Percentiles rank a stretch among this genome's conserved stretches.
Conservation (phyloP, 2,329 filamentous ascomycete species). For the Biscogniauxia marginata region DNA sequence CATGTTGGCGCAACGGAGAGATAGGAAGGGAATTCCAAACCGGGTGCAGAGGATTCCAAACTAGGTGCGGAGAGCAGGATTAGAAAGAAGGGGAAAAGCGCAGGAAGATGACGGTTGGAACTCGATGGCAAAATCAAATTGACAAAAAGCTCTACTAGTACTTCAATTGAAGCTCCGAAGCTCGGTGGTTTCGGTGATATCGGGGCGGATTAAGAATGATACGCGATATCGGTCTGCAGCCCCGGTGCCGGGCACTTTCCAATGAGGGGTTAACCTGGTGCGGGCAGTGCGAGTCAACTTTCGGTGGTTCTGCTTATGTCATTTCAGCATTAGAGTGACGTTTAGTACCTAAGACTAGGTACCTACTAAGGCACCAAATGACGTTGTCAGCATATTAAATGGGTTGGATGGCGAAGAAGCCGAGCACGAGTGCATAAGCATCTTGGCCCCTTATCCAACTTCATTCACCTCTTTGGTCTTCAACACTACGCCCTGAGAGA, state of each 20-base stretch:
- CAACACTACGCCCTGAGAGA: too few species aligned
- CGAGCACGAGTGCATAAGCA: too few species aligned
- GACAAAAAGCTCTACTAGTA: constrained; percentile 8
- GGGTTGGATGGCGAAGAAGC: background rate
- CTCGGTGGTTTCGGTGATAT: constrained; percentile 20
- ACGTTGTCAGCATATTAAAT: background rate
- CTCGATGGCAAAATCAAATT: constrained; percentile 16
- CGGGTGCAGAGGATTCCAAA: background rate
- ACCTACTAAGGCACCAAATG: background rate
- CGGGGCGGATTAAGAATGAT: constrained; percentile 17
- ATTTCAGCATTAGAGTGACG: background rate
- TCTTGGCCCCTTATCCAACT: too few species aligned
- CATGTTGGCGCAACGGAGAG: constrained; percentile 44
- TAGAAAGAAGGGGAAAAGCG: constrained; percentile 14
- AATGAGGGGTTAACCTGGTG: too few species aligned
- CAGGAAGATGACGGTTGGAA: constrained; percentile 12
- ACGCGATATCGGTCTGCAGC: too few species aligned
- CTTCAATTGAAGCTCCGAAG: constrained; percentile 17
- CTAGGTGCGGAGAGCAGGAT: background rate
- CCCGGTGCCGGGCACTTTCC: too few species aligned
- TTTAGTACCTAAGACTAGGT: too few species aligned
- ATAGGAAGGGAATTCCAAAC: constrained; percentile 3
- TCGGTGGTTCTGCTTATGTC: too few species aligned
- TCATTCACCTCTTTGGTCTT: too few species aligned
- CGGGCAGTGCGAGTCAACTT: too few species aligned